phyloP scores from a whole-genome alignment of 768 basidiomycete species.

The Mycena rebaudengoi region DNA sequence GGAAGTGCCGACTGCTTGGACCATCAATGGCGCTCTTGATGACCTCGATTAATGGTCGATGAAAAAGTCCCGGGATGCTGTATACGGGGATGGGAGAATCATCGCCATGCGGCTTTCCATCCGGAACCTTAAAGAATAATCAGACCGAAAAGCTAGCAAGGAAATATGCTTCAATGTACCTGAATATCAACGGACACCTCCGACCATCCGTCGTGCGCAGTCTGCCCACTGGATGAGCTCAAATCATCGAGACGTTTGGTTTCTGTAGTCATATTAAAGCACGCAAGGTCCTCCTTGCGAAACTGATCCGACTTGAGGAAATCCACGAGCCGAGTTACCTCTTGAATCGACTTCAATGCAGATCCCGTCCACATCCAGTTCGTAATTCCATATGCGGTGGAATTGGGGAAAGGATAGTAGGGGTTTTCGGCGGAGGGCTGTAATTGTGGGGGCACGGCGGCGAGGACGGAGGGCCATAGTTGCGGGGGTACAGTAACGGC shows the following conservation, averaged over 20 bases:
- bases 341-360: not conserved
- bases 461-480: too few species aligned
- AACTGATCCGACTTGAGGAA: slow-evolving; percentile 1
- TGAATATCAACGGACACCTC: slow-evolving; percentile 12
- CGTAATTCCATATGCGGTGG: not conserved
- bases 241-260: slow-evolving; percentile 1
- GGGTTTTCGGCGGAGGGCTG: not conserved
- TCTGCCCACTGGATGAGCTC: not conserved
- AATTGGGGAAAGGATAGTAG: slow-evolving; percentile 3
- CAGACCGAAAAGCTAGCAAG: not conserved
- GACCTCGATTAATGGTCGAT: not conserved
- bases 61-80: not conserved
- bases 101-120: slow-evolving; percentile 23
- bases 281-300: not conserved
- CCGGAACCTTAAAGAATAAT: slow-evolving; percentile 23
- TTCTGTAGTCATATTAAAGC: not conserved
- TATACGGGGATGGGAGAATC: slow-evolving; percentile 19
- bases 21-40: not conserved
- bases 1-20: not conserved
- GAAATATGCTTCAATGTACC: too few species aligned
- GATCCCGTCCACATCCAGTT: slow-evolving; percentile 21
- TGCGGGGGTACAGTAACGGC: too few species aligned
- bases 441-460: not conserved
- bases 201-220: slow-evolving; percentile 17
- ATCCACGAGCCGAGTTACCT: not conserved